phyloP scores from a whole-genome alignment of 1,284 basidiomycete genomes.

The Pyrrhoderma noxium region DNA sequence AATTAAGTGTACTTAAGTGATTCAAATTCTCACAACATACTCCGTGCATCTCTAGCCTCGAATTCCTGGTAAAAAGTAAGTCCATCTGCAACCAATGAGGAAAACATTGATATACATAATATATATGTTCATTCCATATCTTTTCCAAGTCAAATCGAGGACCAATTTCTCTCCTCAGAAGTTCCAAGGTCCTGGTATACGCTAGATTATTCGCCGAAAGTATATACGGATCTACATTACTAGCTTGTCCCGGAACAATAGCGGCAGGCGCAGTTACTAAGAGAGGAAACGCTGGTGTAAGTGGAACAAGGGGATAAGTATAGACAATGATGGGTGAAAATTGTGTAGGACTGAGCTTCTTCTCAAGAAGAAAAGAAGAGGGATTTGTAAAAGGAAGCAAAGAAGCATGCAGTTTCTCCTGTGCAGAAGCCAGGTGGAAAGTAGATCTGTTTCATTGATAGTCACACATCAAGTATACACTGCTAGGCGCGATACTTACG shows the following conservation, averaged over 20 bases:
- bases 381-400: conserved; percentile 27
- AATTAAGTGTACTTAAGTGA: no score
- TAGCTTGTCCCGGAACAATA: conserved; percentile 23
- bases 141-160: conserved; percentile 38
- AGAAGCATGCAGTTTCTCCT: conserved; percentile 32
- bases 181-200: conserved; percentile 35
- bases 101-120: conserved; percentile 27
- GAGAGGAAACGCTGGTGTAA: conserved; percentile 35
- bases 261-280: conserved; percentile 29
- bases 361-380: conserved; percentile 20
- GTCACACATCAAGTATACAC: no score
- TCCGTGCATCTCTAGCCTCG: conserved; percentile 32
- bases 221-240: conserved; percentile 28
- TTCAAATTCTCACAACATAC: conserved; percentile 24
- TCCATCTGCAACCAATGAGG: background rate
- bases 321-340: conserved; percentile 29
- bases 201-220: conserved; percentile 37
- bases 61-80: conserved; percentile 32
- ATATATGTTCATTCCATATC: conserved; percentile 39
- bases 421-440: conserved; percentile 34
- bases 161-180: conserved; percentile 33
- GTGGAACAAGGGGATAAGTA: conserved; percentile 33
- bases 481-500: conserved; percentile 5
- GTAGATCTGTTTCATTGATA: conserved; percentile 8
- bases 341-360: conserved; percentile 25